These are phyloP conservation scores for Penicillium sp. DNA, from an alignment of 2,329 filamentous ascomycete species.

Conservation along the genomic window DNA sequence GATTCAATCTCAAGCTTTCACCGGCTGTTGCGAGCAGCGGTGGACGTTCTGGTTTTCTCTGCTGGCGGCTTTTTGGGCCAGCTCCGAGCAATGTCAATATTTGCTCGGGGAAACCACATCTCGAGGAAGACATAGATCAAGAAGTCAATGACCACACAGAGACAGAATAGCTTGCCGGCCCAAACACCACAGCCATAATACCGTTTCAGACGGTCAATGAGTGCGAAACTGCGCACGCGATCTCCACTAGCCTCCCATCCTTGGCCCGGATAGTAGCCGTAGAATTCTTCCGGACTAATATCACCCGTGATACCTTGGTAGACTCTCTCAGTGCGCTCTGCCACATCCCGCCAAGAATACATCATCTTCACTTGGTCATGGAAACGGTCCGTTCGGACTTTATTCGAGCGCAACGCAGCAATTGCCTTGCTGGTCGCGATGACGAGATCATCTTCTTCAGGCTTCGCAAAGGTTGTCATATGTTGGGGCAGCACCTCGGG, in stretches of 20 bases:
- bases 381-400: slow-evolving; percentile 87
- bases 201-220: slow-evolving; percentile 91
- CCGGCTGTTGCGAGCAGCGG: slow-evolving; percentile 4
- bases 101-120: slow-evolving; percentile 77
- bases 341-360: slow-evolving; percentile 98
- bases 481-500: slow-evolving; percentile 92
- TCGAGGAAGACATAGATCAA: slow-evolving; percentile 86
- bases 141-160: slow-evolving; percentile 93
- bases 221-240: slow-evolving; percentile 78
- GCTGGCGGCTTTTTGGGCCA: slow-evolving; percentile 75
- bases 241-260: slow-evolving; percentile 72
- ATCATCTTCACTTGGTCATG: slow-evolving; percentile 97
- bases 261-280: slow-evolving; percentile 72
- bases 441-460: slow-evolving; percentile 94
- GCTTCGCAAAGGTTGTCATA: slow-evolving; percentile 97
- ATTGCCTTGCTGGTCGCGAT: slow-evolving; percentile 88
- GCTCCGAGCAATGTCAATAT: slow-evolving; percentile 85
- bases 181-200: slow-evolving; percentile 98
- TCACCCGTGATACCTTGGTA: slow-evolving; percentile 90
- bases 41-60: slow-evolving; percentile 14
- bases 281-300: slow-evolving; percentile 85
- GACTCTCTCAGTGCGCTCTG: slow-evolving; percentile 87
- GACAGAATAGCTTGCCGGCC: slow-evolving; percentile 95
- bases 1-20: background rate
- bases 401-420: slow-evolving; percentile 78